These are phyloP conservation scores for Strombidium stylifer DNA, from an alignment of 73 alveolate genomes.

Conservation along the genomic window DNA sequence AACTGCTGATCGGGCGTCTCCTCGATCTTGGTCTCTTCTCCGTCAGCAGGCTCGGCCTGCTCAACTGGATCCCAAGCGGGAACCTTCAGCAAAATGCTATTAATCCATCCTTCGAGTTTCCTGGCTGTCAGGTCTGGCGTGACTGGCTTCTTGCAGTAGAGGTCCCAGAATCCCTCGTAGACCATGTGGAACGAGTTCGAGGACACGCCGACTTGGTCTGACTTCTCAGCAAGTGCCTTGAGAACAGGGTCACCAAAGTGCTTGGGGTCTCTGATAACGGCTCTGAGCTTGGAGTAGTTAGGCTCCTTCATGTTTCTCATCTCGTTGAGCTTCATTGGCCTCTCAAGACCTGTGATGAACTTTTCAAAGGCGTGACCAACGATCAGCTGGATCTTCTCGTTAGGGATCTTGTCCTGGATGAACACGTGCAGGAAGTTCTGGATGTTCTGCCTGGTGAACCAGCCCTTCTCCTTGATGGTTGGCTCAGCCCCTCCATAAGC, in stretches of 20 bases:
- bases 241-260: conserved; percentile 18
- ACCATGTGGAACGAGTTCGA: conserved; percentile 19
- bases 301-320: conserved; percentile 42
- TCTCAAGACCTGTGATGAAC: conserved; percentile 32
- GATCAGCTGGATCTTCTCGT: conserved; percentile 26
- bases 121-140: conserved; percentile 28
- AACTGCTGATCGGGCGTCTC: conserved; percentile 4
- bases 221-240: background rate
- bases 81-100: conserved; percentile 20
- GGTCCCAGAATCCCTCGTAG: conserved; percentile 39
- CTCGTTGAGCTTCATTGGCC: conserved; percentile 27
- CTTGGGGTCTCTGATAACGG: conserved; percentile 1
- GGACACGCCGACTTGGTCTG: background rate
- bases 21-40: conserved; percentile 10
- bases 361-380: conserved; percentile 29
- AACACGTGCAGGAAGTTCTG: conserved; percentile 26
- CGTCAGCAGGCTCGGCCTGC: no score
- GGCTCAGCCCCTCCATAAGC: no score
- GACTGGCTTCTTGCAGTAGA: conserved; percentile 30
- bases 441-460: conserved; percentile 16
- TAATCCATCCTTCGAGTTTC: conserved; percentile 28
- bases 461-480: conserved; percentile 9
- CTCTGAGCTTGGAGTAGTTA: conserved; percentile 10
- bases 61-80: conserved; percentile 48
- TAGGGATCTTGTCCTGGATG: conserved; percentile 11